Base-by-base conservation (phyloP, 2,329 filamentous ascomycete species). In the Cordyceps cateniannulata region DNA sequence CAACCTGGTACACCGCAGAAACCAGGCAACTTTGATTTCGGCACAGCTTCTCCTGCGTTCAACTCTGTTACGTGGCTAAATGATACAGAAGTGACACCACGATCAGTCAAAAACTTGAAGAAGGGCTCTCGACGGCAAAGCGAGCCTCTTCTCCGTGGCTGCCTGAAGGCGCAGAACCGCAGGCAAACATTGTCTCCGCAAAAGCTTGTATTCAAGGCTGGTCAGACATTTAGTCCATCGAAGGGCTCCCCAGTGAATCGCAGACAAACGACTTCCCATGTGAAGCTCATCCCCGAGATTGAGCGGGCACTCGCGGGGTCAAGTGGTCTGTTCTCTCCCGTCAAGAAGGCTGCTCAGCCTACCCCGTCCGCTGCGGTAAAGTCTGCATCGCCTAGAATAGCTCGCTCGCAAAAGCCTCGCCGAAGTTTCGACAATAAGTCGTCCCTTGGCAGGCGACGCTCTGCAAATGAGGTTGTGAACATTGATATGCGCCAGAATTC, bases 401-500 rank as follows among this genome's bases (percentile, higher is more conserved):
- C 27, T 2, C 25, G 16, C 24, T 18, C 44, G 22, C 24, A 47
- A 35, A 20, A 35, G 25, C 7, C 32, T 29, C 48, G 49, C n/a
- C 24, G 27, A 14, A 60, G 51, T 52, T 29, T 47, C n/a, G 22
- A 44, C 16, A 18, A 16, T 6, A 48, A 42, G 18, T 35, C 63
- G 51, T 63, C 63, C 7, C 60, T 16, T 16, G 61, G 16, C 24
- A 51, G 14, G 54, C 62, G 16, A 14, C 45, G 10, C 50, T 59
- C 6, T 25, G 60, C n/a, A 29, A 63, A 65, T 6, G 67, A 66
- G 10, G 65, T 73, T 10, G 64, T 71, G n/a, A 69, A 70, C 40
- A 70, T 74, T 35, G 73, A 75, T 59, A 69, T 73, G 66, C 72
- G 68, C 5, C 66, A 71, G 54, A 71, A 72, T 8, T 70, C 65